Base-by-base conservation (phyloP, 331 rosid species). In the Saraca asoca region DNA sequence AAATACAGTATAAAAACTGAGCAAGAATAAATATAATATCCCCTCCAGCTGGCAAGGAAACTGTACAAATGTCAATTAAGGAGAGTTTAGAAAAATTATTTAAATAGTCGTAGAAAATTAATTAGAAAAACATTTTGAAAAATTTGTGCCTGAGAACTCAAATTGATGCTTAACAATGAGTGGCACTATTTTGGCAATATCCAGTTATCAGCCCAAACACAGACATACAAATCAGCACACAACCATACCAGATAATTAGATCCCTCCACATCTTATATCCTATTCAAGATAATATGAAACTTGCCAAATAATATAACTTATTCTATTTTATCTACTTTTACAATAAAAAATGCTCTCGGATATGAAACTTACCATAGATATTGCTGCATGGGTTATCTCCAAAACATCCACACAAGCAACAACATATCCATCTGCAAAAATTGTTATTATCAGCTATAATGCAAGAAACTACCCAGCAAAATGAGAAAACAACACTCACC, bases 391-490 rank as follows among this genome's bases (percentile, higher is more conserved):
- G 37, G 89, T 88, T 79, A 93, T 84, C 77, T 88, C 97, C 72
- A 93, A 83, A 69, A 93, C 98, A 76, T 93, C 98, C 73, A 93
- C 72, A 60, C 98, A 93, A 69, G 96, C 90, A 63, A 81, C 80
- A 49, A 90, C 75, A 70, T 19, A 34, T 57, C 96, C 97, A 76
- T 85, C 98, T 90, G 96, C 79, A 80, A 39, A 42, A 58, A 79
- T 53, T 55, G 64, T 57, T 75, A 15, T 66, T 69, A 35, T 51
- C 54, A 72, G 46, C 55, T 48, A 50, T 75, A 37, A 39, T 42
- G 51, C n/a, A 68, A 56, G 44, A 62, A 59, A 67, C 53, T 20
- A 24, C 57, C 77, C 56, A 35, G 6, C 53, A 75, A 35, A 58
- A 42, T 12, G 52, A 52, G 59, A 74, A n/a, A 60, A 70, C 57